Conservation (phyloP, 1,139 yeast species). For the Debaryomyces robertsiae region DNA sequence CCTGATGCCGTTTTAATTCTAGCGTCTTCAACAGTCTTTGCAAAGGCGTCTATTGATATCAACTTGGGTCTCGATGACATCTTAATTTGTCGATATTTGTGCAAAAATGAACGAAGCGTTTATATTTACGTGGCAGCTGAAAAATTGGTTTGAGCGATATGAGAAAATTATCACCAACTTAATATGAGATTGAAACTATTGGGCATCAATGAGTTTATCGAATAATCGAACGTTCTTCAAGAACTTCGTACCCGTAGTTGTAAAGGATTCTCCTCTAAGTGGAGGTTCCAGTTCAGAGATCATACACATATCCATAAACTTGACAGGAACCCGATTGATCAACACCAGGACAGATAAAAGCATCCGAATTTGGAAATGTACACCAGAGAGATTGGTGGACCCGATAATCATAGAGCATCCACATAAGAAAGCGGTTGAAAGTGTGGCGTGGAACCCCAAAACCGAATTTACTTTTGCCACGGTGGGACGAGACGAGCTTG, state of each 20-base stretch:
- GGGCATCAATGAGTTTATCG: conserved; percentile 12
- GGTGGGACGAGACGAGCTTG: conserved; percentile 55
- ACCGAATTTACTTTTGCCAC: conserved; percentile 57
- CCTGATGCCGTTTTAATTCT: conserved; percentile 86
- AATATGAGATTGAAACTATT: background rate
- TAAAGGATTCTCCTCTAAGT: conserved; percentile 31
- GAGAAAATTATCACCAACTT: conserved; percentile 4
- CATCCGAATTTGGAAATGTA: conserved; percentile 45
- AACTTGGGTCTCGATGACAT: conserved; percentile 50
- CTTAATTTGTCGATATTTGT: conserved; percentile 7
- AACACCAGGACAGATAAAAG: conserved; percentile 50
- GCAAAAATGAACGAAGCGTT: background rate
- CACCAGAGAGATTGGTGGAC: conserved; percentile 31
- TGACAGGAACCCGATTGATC: conserved; percentile 47
- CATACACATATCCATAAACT: conserved; percentile 35
- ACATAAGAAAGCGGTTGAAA: conserved; percentile 50
- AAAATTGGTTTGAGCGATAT: conserved; percentile 9
- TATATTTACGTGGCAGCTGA: conserved; percentile 6
- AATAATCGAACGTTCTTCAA: conserved; percentile 26
- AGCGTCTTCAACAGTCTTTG: conserved; percentile 94
- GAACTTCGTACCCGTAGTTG: conserved; percentile 23
- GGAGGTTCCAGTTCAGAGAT: conserved; percentile 36
- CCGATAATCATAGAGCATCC: conserved; percentile 46
- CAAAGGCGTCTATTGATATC: conserved; percentile 81
- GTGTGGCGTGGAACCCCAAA: conserved; percentile 63